Evolutionary conservation across 2,329 filamentous ascomycete species (phyloP).

Genomic region (Aspergillus udagawae): DNA sequence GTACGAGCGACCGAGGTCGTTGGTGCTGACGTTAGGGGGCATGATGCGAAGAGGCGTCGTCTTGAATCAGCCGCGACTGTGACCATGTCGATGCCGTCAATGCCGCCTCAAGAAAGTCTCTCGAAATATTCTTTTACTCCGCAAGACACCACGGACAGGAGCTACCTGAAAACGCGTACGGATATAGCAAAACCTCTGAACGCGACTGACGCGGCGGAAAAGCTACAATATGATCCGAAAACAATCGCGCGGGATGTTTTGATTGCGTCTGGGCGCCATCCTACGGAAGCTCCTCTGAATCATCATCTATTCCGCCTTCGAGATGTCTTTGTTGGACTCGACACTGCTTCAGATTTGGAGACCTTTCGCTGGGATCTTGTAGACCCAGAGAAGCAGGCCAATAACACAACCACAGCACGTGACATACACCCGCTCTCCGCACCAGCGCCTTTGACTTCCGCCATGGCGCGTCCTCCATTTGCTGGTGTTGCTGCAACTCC

Average conservation of each 20-base stretch:
- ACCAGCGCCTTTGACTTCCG: background rate
- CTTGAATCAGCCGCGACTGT: constrained; percentile 3
- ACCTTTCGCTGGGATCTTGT: constrained; percentile 61
- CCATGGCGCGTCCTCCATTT: background rate
- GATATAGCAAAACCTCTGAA: constrained; percentile 45
- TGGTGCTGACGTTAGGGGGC: background rate
- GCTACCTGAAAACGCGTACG: constrained; percentile 25
- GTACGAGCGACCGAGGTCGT: background rate
- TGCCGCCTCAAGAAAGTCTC: constrained; percentile 3
- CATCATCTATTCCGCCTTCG: constrained; percentile 52
- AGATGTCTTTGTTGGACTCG: constrained; percentile 40
- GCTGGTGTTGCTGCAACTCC: background rate
- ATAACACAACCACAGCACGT: constrained; percentile 6
- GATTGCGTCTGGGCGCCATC: constrained; percentile 59
- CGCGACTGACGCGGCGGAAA: constrained; percentile 35
- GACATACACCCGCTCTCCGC: constrained; percentile 3
- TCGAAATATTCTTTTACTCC: constrained; percentile 8
- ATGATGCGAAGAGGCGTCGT: constrained; percentile 12
- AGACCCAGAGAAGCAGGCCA: constrained; percentile 31
- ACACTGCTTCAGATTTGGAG: constrained; percentile 48
- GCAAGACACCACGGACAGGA: constrained; percentile 9
- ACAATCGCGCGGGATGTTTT: constrained; percentile 63
- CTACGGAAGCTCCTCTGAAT: constrained; percentile 56
- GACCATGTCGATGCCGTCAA: background rate
- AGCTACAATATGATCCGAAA: constrained; percentile 54